phyloP scores from a whole-genome alignment of 345 rosid genomes.

The Isatis tinctoria region DNA sequence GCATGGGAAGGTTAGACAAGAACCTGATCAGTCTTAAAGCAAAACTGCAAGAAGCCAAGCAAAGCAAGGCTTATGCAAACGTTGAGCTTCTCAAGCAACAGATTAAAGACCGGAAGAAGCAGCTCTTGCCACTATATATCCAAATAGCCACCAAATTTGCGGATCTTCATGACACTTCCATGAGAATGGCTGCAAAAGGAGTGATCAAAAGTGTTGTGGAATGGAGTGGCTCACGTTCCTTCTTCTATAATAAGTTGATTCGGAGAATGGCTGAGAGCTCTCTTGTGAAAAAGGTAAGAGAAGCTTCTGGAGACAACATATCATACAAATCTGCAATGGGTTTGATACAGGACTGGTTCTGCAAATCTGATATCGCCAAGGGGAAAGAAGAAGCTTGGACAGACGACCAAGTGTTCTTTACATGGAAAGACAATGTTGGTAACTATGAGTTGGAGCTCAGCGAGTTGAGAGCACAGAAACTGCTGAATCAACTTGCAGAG shows the following conservation, averaged over 20 bases:
- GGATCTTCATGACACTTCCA: conserved; percentile 88
- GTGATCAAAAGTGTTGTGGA: conserved; percentile 88
- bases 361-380: conserved; percentile 50
- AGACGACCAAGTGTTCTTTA: conserved; percentile 76
- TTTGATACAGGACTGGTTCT: conserved; percentile 76
- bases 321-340: conserved; percentile 58
- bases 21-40: conserved; percentile 60
- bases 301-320: conserved; percentile 66
- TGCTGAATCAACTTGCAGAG: conserved; percentile 58
- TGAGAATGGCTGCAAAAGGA: conserved; percentile 95
- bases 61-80: conserved; percentile 34
- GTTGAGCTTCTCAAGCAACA: conserved; percentile 61
- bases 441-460: conserved; percentile 62
- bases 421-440: conserved; percentile 61
- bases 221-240: conserved; percentile 64
- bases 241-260: conserved; percentile 65
- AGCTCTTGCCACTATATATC: conserved; percentile 80
- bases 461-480: conserved; percentile 75
- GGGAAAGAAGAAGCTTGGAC: conserved; percentile 66
- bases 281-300: conserved; percentile 52
- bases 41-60: conserved; percentile 69
- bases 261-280: conserved; percentile 79
- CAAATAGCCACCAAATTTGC: conserved; percentile 96
- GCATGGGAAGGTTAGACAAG: conserved; percentile 96
- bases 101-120: conserved; percentile 74